These are phyloP conservation scores for Diaporthe humulicola DNA, from an alignment of 2,329 filamentous ascomycete species.

Conservation along the genomic window DNA sequence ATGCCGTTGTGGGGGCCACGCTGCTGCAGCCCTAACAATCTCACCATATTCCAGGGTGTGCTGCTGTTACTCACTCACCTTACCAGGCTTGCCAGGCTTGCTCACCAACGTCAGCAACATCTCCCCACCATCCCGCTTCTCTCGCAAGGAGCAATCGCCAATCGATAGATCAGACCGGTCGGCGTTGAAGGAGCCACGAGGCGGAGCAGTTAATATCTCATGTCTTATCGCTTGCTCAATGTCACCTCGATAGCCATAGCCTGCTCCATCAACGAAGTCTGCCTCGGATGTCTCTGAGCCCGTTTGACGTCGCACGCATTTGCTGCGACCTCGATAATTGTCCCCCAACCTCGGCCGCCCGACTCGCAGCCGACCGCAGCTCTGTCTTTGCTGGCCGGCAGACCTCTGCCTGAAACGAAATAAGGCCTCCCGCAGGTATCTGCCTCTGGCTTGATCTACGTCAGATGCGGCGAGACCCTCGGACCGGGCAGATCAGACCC, in stretches of 20 bases:
- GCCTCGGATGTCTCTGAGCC: neutral
- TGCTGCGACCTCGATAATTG: slow-evolving; percentile 6
- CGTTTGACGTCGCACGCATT: neutral
- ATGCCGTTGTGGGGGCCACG: neutral
- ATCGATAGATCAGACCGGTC: neutral
- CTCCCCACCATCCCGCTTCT: neutral
- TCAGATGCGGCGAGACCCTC: neutral
- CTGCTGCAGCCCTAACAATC: neutral
- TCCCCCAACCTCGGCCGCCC: slow-evolving; percentile 21
- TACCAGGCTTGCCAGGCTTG: too few species aligned
- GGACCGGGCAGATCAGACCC: slow-evolving; percentile 13
- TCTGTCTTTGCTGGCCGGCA: neutral
- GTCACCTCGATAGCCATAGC: neutral
- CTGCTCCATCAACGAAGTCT: neutral
- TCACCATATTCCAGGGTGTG: neutral
- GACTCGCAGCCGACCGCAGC: slow-evolving; percentile 8
- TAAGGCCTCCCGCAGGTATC: neutral
- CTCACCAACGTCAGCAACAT: neutral
- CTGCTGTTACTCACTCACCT: neutral
- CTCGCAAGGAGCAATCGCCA: neutral
- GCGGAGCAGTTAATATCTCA: neutral
- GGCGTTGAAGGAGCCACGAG: neutral
- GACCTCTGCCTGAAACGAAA: slow-evolving; percentile 24
- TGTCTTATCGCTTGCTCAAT: neutral
- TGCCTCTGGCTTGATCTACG: slow-evolving; percentile 2